Conservation (phyloP, 2,329 filamentous ascomycete species). For the Colletotrichum godetiae region DNA sequence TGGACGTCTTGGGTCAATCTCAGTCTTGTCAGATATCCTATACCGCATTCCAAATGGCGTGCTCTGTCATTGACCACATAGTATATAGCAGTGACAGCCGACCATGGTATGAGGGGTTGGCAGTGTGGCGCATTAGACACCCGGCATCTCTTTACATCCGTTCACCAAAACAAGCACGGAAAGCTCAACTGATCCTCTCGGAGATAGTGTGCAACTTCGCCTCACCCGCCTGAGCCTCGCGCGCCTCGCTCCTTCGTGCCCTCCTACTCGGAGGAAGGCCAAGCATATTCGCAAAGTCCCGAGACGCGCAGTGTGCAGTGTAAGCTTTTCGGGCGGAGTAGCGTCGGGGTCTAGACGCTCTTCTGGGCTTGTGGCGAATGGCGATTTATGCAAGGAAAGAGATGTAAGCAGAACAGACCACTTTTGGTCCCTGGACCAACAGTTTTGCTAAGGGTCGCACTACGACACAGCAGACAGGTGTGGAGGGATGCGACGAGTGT, state of each 20-base stretch:
- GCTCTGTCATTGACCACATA: not conserved
- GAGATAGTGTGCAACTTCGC: not conserved
- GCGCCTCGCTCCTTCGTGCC: not conserved
- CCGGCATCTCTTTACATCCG: not conserved
- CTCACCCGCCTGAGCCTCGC: not conserved
- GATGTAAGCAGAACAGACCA: conserved; percentile 14
- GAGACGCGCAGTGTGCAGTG: conserved; percentile 6
- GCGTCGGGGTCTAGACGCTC: conserved; percentile 20
- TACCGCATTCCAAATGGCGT: not conserved
- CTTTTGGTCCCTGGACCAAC: not conserved
- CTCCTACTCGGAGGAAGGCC: not conserved
- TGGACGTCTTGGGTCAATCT: not conserved
- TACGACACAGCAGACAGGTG: not conserved
- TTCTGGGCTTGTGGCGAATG: conserved; percentile 2
- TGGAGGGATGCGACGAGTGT: not conserved
- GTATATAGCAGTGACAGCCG: not conserved
- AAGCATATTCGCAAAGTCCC: not conserved
- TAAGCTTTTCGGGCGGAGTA: conserved; percentile 32
- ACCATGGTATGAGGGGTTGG: not conserved
- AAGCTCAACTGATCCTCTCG: not conserved
- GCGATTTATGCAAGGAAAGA: conserved; percentile 25
- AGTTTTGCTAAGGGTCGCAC: not conserved
- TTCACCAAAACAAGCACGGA: not conserved
- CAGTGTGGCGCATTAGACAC: not conserved
- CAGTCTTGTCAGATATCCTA: not conserved